Evolutionary conservation across 441 rosid genomes (phyloP).

Genomic region (Pelargonium myrrhifolium): DNA sequence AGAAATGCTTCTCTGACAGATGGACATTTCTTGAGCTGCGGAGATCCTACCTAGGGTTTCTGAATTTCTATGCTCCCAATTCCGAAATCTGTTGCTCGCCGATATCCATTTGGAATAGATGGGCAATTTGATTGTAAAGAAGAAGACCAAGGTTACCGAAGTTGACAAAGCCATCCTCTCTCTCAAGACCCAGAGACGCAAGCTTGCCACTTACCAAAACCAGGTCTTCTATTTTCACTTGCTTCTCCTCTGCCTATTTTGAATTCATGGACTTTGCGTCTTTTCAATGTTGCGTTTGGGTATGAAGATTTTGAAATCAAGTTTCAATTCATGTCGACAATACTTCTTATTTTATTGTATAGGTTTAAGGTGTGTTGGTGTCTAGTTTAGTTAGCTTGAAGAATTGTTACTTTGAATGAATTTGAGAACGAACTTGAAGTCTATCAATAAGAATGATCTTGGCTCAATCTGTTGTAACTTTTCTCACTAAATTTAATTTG

Average conservation of each 20-base stretch:
- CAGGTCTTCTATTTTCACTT: slow-evolving; percentile 35
- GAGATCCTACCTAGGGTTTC: slow-evolving; percentile 1
- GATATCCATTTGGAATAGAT: slow-evolving; percentile 21
- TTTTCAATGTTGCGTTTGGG: too few species aligned
- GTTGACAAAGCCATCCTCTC: slow-evolving; percentile 88
- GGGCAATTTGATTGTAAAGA: slow-evolving; percentile 74
- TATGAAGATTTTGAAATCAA: not conserved
- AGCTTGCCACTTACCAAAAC: slow-evolving; percentile 78
- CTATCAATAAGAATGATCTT: not conserved
- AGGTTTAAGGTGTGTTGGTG: not conserved
- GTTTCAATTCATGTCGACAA: not conserved
- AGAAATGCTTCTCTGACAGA: not conserved
- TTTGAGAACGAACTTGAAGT: not conserved
- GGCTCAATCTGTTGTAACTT: too few species aligned
- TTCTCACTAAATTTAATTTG: too few species aligned
- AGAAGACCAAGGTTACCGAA: slow-evolving; percentile 88
- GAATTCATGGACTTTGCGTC: not conserved
- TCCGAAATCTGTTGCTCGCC: not conserved
- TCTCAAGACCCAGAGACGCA: slow-evolving; percentile 88
- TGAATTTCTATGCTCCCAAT: not conserved
- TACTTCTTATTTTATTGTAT: not conserved
- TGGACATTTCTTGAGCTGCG: not conserved
- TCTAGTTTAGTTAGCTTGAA: not conserved
- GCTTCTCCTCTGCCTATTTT: not conserved
- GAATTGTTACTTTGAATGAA: not conserved